Evolutionary conservation across 169 alveolate species (phyloP), one percentile per base, ranked within the genome.

Genomic region (Plasmodium ovale): DNA sequence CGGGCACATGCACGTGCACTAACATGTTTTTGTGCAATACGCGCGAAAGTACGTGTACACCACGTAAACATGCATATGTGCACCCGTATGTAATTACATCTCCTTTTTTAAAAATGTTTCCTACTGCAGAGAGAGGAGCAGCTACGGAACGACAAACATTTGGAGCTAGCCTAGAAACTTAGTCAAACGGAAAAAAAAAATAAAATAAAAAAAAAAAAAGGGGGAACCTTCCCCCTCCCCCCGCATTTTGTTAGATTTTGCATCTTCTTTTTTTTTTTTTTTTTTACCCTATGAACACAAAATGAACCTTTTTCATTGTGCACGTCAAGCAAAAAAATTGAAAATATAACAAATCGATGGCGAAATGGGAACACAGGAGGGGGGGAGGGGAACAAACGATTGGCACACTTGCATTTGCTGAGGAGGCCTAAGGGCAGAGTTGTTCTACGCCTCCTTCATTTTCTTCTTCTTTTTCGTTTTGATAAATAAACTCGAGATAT

Each of bases 401-500:
- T n/a, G n/a, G n/a, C n/a, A n/a, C n/a, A n/a, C n/a, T n/a, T n/a
- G n/a, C n/a, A n/a, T n/a, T n/a, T n/a, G n/a, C n/a, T n/a, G n/a
- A n/a, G n/a, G n/a, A n/a, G n/a, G n/a, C n/a, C n/a, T n/a, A n/a
- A n/a, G n/a, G n/a, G n/a, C n/a, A n/a, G 1, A 69, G 25, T 44
- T 19, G 21, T 12, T 29, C 44, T 12, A 42, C 19, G 19, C 10
- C 21, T 60, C 29, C 21, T 67, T 67, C 42, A 16, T 42, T 73
- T 73, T 73, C 21, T 58, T 25, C 19, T 73, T 47, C 4, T 6
- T 27, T 37, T 37, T 29, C 37, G 58, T 7, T 6, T 27, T 47
- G 9, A 27, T n/a, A 47, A 44, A 77, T 54, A 77, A 25, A 77
- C 25, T 77, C 14, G 14, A 16, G 21, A 60, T 12, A 31, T 47